phyloP scores from a whole-genome alignment of 1,284 basidiomycete species.

The Uromyces viciae-fabae region DNA sequence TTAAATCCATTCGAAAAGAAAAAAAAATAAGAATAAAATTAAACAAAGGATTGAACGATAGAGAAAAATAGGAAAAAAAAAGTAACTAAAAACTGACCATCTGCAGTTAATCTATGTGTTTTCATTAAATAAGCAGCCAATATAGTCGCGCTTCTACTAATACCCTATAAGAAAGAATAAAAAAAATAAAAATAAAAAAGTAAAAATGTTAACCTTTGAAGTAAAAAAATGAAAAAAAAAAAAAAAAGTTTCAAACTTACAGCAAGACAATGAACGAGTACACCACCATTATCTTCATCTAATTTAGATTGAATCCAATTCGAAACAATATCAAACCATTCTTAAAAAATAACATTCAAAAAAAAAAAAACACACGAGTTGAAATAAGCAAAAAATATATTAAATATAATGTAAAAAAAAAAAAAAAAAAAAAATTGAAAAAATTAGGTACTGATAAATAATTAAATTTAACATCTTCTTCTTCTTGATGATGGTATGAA shows the following conservation, averaged over 20 bases:
- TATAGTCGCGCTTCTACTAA: conserved; percentile 28
- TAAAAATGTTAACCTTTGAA: neutral
- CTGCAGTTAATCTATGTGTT: conserved; percentile 21
- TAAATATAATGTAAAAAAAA: neutral
- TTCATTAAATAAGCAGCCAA: conserved; percentile 42
- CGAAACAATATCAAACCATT: conserved; percentile 39
- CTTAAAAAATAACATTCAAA: neutral
- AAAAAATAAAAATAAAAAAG: neutral
- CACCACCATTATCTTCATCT: conserved; percentile 1
- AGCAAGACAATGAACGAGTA: conserved; percentile 40
- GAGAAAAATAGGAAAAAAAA: neutral
- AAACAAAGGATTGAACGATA: neutral
- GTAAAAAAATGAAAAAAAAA: neutral
- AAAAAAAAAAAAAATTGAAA: neutral
- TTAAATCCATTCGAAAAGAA: neutral
- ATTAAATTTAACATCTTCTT: no score
- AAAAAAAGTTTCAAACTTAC: neutral
- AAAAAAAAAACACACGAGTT: no score
- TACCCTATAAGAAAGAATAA: conserved; percentile 17
- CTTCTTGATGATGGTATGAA: neutral
- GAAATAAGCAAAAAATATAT: no score
- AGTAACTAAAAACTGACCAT: conserved; percentile 1
- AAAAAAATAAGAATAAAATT: neutral
- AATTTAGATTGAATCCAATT: conserved; percentile 33
- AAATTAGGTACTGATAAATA: neutral